Base-by-base conservation (phyloP, 2,329 filamentous ascomycete genomes). In the Alternaria gaisen region DNA sequence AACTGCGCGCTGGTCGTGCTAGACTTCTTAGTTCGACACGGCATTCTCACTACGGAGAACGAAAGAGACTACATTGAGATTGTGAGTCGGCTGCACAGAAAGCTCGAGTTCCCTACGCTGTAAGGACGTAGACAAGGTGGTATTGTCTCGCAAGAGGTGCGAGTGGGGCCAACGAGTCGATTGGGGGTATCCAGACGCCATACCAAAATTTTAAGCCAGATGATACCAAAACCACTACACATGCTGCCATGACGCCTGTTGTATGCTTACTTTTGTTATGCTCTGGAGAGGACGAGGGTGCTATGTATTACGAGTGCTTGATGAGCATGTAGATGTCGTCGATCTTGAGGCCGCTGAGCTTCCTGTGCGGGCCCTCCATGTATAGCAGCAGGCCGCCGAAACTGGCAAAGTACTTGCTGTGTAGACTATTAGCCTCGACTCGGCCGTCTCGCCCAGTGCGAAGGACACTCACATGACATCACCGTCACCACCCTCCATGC, bases 321-420 rank as follows among this genome's bases (percentile, higher is more conserved):
- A 97, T 84, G 62, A 98, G 86, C 63, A 99, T 86, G 78, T 99
- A 99, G 66, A 96, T 89, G 76, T 97, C 90, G 79, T 99, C 95
- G 73, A 97, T 94, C 72, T 93, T 88, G 75, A 99, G 82, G 28
- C 93, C 91, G 34, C 91, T 96, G 65, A 99, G 87, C 84, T 97
- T 97, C 85, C 95, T 96, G 80, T 97, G 95, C 3, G 95, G 95
- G 6, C 96, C 95, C 74, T 97, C 91, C 57, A 99, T 86, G 72
- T 91, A 93, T 82, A 98, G 90, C 72, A 99, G 82, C 66, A 99
- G 83, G 8, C 95, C 95, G 48, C 95, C 95, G 73, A 97, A 99
- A 1, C 93, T 97, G 70, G 96, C 86, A 80, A 94, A 99, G 28
- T 93, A 92, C 79, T 97, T 96, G 78, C 94, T 98, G 70, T 67